These are phyloP conservation scores for Zygosaccharomyces sapae DNA, from an alignment of 1,139 yeast genomes.

Conservation along the genomic window DNA sequence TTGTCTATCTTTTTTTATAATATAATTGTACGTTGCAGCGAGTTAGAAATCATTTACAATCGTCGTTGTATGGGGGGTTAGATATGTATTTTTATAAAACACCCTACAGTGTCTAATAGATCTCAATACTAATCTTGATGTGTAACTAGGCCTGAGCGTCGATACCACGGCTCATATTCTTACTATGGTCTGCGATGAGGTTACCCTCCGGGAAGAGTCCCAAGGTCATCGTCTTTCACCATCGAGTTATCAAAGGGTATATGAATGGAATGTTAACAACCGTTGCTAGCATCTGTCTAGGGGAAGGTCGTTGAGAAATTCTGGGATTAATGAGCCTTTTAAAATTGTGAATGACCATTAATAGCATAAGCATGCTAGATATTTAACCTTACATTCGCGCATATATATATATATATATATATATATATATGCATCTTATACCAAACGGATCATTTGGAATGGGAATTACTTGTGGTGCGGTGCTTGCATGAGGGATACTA, in stretches of 20 bases:
- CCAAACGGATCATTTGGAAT: no score
- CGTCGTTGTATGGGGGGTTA: constrained; percentile 3
- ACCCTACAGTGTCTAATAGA: constrained; percentile 2
- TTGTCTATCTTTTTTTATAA: constrained; percentile 12
- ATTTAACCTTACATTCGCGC: no score
- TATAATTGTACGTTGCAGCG: constrained; percentile 17
- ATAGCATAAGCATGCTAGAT: not conserved
- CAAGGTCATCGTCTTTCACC: not conserved
- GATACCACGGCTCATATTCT: no score
- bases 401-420: no score
- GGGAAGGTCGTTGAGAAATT: not conserved
- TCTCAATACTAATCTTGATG: not conserved
- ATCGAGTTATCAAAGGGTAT: not conserved
- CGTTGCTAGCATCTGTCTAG: not conserved
- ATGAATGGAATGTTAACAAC: not conserved
- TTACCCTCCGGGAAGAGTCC: not conserved
- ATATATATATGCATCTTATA: no score
- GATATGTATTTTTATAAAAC: constrained; percentile 2
- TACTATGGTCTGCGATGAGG: not conserved
- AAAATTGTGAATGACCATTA: not conserved
- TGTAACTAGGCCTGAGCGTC: no score
- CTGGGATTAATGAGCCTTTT: constrained; percentile 1
- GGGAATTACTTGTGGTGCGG: no score
- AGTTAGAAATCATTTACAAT: constrained; percentile 1
- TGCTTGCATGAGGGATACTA: not conserved